Percentiles rank a stretch among this genome's conserved stretches.
phyloP scores from a whole-genome alignment of 495 filamentous ascomycete species.

The Neurospora sp. region DNA sequence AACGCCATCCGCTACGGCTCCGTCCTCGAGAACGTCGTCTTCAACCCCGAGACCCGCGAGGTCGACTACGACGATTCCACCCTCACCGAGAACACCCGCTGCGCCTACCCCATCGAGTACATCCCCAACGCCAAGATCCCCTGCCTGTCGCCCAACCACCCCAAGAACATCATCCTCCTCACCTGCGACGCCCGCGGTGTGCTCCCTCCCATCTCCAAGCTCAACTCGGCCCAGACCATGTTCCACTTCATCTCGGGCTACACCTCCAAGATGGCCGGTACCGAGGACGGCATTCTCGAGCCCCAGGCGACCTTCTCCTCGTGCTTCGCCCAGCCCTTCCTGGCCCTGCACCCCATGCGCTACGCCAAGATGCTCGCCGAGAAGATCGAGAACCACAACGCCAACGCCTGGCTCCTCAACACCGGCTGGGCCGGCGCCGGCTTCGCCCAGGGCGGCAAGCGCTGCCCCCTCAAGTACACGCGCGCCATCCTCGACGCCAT shows the following conservation, averaged over 20 bases:
- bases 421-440: constrained; percentile 98
- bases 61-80: constrained; percentile 95
- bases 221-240: constrained; percentile 93
- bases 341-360: constrained; percentile 97
- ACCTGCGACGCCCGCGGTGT: constrained; percentile 98
- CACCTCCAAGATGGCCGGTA: constrained; percentile 99
- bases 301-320: constrained; percentile 98
- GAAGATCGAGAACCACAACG: constrained; percentile 90
- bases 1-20: constrained; percentile 93
- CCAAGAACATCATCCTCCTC: constrained; percentile 92
- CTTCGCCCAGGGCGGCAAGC: constrained; percentile 89
- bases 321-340: constrained; percentile 98
- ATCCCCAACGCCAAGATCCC: constrained; percentile 98
- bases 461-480: constrained; percentile 98
- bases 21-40: constrained; percentile 97
- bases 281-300: constrained; percentile 92
- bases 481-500: constrained; percentile 97
- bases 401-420: constrained; percentile 98
- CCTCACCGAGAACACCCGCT: constrained; percentile 95
- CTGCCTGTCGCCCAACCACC: constrained; percentile 78
- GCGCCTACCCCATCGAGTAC: constrained; percentile 98
- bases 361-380: constrained; percentile 97
- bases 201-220: constrained; percentile 94
- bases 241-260: constrained; percentile 99
- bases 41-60: constrained; percentile 76